Evolutionary conservation across 345 rosid genomes (phyloP).

Genomic region (Eucalyptus marginata): DNA sequence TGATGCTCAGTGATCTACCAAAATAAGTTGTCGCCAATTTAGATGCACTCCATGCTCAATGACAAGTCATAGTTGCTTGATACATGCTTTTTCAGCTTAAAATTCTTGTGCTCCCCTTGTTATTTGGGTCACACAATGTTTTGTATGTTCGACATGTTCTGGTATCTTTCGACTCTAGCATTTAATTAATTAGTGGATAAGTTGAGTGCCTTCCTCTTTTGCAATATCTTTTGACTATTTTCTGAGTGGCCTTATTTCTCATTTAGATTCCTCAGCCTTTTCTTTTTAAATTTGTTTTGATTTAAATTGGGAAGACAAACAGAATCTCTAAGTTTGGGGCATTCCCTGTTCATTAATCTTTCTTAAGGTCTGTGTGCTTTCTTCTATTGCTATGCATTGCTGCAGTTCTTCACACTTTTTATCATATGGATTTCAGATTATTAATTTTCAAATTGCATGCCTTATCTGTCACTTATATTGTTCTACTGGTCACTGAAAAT

Average conservation of each 20-base stretch:
- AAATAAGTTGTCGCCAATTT: background rate
- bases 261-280: background rate
- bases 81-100: background rate
- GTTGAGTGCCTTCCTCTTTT: background rate
- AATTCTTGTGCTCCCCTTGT: background rate
- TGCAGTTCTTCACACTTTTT: background rate
- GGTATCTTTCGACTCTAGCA: background rate
- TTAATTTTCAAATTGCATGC: background rate
- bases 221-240: background rate
- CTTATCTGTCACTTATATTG: background rate
- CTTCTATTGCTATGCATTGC: background rate
- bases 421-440: background rate
- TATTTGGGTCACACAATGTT: background rate
- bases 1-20: background rate
- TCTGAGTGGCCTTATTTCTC: background rate
- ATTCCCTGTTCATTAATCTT: background rate
- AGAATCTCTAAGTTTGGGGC: background rate
- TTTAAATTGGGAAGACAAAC: background rate
- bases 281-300: background rate
- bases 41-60: background rate
- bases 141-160: background rate
- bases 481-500: background rate
- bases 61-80: background rate
- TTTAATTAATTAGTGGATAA: background rate
- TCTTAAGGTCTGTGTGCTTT: background rate